Conservation (phyloP, 176 grass and related monocot species). For the Dendrocalamus sinicus region DNA sequence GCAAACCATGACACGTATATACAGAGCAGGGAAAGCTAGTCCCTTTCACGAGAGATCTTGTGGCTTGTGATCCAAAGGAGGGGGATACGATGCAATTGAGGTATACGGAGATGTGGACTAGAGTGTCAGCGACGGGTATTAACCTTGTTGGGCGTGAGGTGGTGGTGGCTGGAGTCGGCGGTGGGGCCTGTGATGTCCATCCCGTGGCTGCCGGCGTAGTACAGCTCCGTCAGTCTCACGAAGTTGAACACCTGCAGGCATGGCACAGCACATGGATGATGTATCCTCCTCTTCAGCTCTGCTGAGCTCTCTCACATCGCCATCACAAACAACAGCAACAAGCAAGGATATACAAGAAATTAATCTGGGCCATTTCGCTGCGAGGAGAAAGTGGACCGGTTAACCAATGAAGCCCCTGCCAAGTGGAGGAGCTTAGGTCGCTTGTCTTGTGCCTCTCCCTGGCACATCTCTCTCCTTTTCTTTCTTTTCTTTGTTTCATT, state of each 20-base stretch:
- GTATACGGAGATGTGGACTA: background rate
- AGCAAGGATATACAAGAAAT: background rate
- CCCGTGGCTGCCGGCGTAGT: conserved; percentile 91
- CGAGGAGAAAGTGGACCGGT: background rate
- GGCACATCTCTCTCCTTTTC: background rate
- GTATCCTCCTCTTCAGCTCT: background rate
- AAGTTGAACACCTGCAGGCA: conserved; percentile 62
- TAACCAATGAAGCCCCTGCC: background rate
- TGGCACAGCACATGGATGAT: background rate
- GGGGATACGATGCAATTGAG: background rate
- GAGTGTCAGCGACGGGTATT: background rate
- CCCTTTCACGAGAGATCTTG: background rate
- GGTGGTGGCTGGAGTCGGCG: conserved; percentile 27
- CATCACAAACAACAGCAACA: background rate
- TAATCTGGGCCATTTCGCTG: background rate
- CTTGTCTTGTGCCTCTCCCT: background rate
- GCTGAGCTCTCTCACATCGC: background rate
- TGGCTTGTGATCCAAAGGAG: background rate
- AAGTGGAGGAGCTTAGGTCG: conserved; percentile 38
- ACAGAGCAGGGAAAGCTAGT: background rate
- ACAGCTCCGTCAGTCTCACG: conserved; percentile 67
- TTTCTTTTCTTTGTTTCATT: background rate
- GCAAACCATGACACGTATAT: background rate
- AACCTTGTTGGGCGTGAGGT: background rate
- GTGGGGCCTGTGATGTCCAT: conserved; percentile 86